These are phyloP conservation scores for Closterium sp. DNA, from an alignment of 139 green algal species.

Conservation along the genomic window DNA sequence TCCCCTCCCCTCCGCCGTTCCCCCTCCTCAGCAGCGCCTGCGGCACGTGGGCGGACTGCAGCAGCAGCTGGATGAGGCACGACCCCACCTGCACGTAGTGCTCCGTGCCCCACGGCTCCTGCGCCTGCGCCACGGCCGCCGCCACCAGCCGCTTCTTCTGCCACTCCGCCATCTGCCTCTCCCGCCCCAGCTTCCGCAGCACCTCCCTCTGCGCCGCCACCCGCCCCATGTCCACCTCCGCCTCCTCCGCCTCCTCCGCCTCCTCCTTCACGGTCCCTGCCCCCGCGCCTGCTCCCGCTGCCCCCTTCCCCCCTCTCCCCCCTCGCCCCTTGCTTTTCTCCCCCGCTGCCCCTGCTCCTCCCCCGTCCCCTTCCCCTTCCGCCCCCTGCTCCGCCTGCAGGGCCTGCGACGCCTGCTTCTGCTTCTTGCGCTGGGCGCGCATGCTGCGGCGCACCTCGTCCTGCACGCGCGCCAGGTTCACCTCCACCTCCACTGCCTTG, in stretches of 20 bases:
- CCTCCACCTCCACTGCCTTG: neutral
- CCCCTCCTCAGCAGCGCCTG: neutral
- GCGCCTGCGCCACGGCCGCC: neutral
- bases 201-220: neutral
- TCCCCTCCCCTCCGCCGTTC: neutral
- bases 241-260: neutral
- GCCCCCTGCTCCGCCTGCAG: neutral
- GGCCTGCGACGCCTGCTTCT: neutral
- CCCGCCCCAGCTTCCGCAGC: neutral
- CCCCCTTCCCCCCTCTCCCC: neutral
- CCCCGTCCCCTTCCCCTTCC: neutral
- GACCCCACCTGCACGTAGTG: neutral
- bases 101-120: neutral
- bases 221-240: neutral
- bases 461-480: neutral
- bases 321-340: neutral
- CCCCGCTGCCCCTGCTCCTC: neutral
- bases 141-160: neutral
- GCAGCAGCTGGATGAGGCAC: neutral
- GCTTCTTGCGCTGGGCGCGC: neutral
- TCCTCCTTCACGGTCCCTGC: neutral
- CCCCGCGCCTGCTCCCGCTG: neutral
- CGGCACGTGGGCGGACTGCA: neutral
- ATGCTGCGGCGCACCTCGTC: neutral
- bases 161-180: neutral